Conservation (phyloP, 768 basidiomycete species). For the Lactifluus subvellereus region DNA sequence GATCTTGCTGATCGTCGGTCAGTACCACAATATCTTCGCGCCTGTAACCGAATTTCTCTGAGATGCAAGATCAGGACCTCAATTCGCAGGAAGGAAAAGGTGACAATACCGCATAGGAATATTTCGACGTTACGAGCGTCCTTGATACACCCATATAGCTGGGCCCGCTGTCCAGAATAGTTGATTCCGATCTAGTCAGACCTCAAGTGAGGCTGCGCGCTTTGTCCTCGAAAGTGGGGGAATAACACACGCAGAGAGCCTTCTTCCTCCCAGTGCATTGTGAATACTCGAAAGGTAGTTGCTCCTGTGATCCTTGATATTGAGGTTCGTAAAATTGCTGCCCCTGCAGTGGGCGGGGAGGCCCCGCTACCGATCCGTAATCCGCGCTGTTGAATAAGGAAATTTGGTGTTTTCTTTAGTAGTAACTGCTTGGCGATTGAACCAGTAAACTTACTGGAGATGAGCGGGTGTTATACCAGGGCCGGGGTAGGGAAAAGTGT, state of each 20-base stretch:
- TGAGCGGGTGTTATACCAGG: constrained; percentile 5
- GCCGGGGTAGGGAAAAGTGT: not conserved
- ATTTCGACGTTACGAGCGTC: constrained; percentile 49
- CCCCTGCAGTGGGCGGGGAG: constrained; percentile 31
- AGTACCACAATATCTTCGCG: constrained; percentile 54
- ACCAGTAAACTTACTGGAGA: constrained; percentile 11
- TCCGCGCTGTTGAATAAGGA: not conserved
- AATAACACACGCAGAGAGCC: constrained; percentile 43
- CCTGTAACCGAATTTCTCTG: constrained; percentile 44
- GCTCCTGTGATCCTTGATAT: constrained; percentile 30
- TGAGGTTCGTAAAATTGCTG: constrained; percentile 43
- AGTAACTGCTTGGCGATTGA: not conserved
- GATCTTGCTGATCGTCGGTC: constrained; percentile 44
- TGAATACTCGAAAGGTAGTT: constrained; percentile 48
- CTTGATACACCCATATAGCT: constrained; percentile 52
- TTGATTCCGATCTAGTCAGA: constrained; percentile 46
- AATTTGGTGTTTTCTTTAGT: not conserved
- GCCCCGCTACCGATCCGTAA: constrained; percentile 25
- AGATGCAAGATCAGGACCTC: not conserved
- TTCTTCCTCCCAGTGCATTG: constrained; percentile 51
- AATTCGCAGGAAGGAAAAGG: not conserved
- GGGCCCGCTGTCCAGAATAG: constrained; percentile 40
- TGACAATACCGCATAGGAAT: constrained; percentile 38
- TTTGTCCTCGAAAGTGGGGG: not conserved
- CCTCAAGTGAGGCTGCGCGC: not conserved